Base-by-base conservation (phyloP, 768 basidiomycete genomes). In the Russula foetens region DNA sequence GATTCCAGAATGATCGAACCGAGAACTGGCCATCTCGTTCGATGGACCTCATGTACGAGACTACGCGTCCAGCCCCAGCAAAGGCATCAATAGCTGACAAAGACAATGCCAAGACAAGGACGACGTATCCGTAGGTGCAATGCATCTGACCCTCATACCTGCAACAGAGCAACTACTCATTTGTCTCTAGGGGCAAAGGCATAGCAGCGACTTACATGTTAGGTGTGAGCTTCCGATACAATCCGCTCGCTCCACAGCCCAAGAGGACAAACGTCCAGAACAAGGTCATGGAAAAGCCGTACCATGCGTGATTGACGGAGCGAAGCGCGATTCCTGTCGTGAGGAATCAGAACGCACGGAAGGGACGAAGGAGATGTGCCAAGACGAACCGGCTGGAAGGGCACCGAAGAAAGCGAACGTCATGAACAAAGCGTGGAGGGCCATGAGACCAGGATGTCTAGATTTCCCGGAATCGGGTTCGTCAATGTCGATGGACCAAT, bases 171-270 rank as follows among this genome's bases (percentile, higher is more conserved):
- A 21, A n/a, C 26, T 21, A 23, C 24, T 39, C n/a, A 62, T 7
- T 11, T 17, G 28, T 15, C 39, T 24, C 23, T n/a, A 15, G 39
- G 44, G 9, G 49, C 41, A 43, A 15, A 24, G n/a, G 77, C 86
- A n/a, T 35, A 68, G 72, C 35, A 4, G 4, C 43, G 11, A 78
- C 90, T 70, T 72, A 94, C 87, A 93, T 84, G 72, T 95, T 79
- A 3, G 91, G 90, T 0, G 91, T 92, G 53, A 86, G 71, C 64
- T 90, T 90, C 46, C 77, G 77, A 72, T 98, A 97, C 24, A 90
- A 69, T 2, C 78, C 77, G 66, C 86, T 86, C 23, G 85, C 73
- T 15, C 83, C 76, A 70, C 86, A 82, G 5, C 90, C 91, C 43
- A 95, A 69, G 1, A 76, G 71, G 54, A 78, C 75, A 23, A 89